Conservation (phyloP, 352 stramenopile species). For the Globisporangium okanoganense region DNA sequence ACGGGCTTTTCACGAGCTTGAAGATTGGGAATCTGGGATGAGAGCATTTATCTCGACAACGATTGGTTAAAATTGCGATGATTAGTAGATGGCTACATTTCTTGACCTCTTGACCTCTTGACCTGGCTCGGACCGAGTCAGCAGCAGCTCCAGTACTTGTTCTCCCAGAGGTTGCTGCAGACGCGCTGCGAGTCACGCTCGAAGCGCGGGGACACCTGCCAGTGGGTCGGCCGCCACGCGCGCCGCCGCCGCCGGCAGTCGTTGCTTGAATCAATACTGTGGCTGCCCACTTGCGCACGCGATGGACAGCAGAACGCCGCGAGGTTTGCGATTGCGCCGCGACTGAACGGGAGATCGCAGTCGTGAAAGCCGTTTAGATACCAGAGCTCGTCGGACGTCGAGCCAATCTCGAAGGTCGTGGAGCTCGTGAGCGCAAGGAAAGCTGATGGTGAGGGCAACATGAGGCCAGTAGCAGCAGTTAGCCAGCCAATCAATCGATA, state of each 20-base stretch:
- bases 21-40: not conserved
- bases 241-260: not conserved
- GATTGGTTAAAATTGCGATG: too few species aligned
- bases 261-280: not conserved
- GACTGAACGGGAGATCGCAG: conserved; percentile 73
- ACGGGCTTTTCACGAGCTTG: not conserved
- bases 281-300: not conserved
- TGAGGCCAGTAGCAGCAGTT: not conserved
- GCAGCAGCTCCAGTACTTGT: conserved; percentile 66
- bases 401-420: conserved; percentile 74
- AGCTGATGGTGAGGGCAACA: too few species aligned
- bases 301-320: conserved; percentile 31
- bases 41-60: too few species aligned
- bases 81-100: too few species aligned
- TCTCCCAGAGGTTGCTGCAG: conserved; percentile 58
- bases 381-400: conserved; percentile 40
- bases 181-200: conserved; percentile 40
- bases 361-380: conserved; percentile 61
- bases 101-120: too few species aligned
- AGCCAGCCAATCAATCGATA: not conserved
- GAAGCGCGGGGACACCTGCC: conserved; percentile 26
- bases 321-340: conserved; percentile 36
- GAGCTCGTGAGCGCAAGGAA: conserved; percentile 48
- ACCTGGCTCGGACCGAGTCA: too few species aligned
- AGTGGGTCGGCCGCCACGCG: conserved; percentile 23